phyloP scores from a whole-genome alignment of 192 early-diverging fungal species.

The Coemansia sp. region DNA sequence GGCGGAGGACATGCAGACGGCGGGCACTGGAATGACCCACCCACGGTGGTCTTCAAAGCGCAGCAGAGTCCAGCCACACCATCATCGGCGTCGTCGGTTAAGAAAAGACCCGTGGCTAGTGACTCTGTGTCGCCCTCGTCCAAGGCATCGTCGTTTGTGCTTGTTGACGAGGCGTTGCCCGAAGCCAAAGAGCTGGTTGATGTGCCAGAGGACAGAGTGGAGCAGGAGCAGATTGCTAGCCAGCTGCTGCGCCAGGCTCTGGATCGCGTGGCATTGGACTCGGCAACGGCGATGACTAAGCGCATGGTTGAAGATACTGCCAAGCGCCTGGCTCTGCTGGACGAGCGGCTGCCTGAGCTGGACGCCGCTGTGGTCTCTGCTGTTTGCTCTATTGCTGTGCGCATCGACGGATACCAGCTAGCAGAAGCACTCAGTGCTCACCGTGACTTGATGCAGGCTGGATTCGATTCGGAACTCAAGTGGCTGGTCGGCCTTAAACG shows the following conservation, averaged over 20 bases:
- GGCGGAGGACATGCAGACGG: conserved; percentile 41
- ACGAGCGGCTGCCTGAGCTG: conserved; percentile 28
- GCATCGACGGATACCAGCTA: conserved; percentile 18
- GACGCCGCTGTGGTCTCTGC: conserved; percentile 13
- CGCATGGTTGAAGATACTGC: conserved; percentile 40
- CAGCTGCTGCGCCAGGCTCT: conserved; percentile 6
- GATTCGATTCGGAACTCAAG: conserved; percentile 34
- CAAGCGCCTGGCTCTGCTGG: conserved; percentile 27
- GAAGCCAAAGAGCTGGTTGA: conserved; percentile 6
- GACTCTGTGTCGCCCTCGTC: conserved; percentile 5
- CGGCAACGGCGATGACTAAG: conserved; percentile 10
- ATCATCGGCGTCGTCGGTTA: neutral
- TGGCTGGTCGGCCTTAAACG: conserved; percentile 57
- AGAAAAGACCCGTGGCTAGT: neutral
- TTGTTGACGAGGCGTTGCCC: conserved; percentile 21
- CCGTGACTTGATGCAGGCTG: conserved; percentile 35
- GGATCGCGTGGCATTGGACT: conserved; percentile 1
- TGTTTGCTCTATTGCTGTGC: conserved; percentile 21
- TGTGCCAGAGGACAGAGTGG: conserved; percentile 17
- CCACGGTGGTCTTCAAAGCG: conserved; percentile 43
- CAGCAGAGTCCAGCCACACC: conserved; percentile 1
- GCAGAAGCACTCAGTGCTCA: conserved; percentile 24
- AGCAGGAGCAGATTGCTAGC: conserved; percentile 8
- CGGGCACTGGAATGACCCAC: conserved; percentile 61
- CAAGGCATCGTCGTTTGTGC: conserved; percentile 28